Base-by-base conservation (phyloP, 2,329 filamentous ascomycete species). In the Apiospora malaysiana region DNA sequence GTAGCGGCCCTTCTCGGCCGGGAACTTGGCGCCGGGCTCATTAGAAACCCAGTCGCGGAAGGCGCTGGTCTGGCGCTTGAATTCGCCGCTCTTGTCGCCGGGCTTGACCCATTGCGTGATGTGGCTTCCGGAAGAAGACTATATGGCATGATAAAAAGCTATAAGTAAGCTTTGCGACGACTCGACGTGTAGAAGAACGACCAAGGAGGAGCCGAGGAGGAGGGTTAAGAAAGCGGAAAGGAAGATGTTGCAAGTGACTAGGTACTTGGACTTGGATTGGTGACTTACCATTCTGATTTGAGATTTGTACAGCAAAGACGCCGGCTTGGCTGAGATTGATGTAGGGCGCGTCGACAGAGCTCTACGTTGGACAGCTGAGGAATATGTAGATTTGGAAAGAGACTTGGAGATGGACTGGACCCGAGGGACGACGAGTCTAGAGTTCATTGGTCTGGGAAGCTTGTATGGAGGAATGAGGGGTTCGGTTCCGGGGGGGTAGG, bases 31-130 rank as follows among this genome's bases (percentile, higher is more conserved):
- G 56, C 89, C 91, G 0, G 89, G 82, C 76, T 93, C 89, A 73
- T 87, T 89, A 43, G 92, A 94, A 81, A 97, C 93, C 81, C 85
- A 93, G 81, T 92, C 89, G 71, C 96, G 91, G 83, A 98, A 98
- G 70, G 90, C 88, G 72, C 93, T 96, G 73, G 88, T 87, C 81
- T 94, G 93, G 73, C 95, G 92, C 85, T 97, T 97, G 88, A 97
- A 98, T 83, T 98, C 94, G 82, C 95, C 95, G 23, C 90, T 89
- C 79, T 90, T 93, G 84, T 96, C 93, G 76, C 86, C 87, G 65
- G 89, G 91, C 73, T 90, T 87, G 69, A 96, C 94, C 94, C 94
- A 97, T 78, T 95, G 90, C 65, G 94, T 95, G 80, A 97, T 94
- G 70, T 88, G 89, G 71, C 76, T 77, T 51, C 81, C 75, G 37